Evolutionary conservation across 768 basidiomycete genomes (phyloP).

Genomic region (Coprinellus micaceus): DNA sequence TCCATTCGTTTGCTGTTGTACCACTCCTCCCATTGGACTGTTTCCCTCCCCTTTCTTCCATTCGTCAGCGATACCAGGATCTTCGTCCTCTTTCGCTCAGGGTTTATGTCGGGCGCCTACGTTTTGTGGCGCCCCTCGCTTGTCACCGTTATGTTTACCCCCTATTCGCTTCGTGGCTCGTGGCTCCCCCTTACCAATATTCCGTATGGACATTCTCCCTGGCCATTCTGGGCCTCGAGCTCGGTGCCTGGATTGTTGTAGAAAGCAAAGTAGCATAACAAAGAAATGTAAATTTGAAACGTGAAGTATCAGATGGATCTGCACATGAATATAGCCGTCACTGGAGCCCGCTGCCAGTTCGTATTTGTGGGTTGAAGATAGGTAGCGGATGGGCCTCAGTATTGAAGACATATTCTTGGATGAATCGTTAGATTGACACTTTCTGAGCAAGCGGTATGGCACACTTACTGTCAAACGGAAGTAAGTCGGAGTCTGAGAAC

Average conservation of each 20-base stretch:
- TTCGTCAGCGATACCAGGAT: no score
- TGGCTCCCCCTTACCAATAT: background rate
- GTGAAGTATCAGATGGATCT: no score
- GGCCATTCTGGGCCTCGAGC: no score
- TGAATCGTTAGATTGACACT: background rate
- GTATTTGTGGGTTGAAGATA: slow-evolving; percentile 28
- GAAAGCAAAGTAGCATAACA: background rate
- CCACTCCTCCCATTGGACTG: background rate
- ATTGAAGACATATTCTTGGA: slow-evolving; percentile 80
- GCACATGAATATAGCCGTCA: no score
- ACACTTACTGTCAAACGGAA: slow-evolving; percentile 72
- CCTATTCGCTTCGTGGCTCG: background rate
- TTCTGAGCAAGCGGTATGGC: background rate
- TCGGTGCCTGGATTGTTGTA: background rate
- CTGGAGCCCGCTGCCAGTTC: no score
- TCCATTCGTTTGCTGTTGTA: background rate
- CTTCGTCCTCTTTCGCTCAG: no score
- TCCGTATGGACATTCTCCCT: no score
- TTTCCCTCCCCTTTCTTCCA: background rate
- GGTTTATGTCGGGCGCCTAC: no score
- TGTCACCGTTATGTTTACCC: no score
- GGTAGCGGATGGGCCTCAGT: slow-evolving; percentile 60
- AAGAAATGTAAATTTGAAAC: background rate
- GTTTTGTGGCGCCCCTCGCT: no score
- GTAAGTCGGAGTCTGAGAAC: slow-evolving; percentile 70